Percentiles rank a stretch among this genome's conserved stretches.
Evolutionary conservation across 148 eudicot genomes (phyloP).

Genomic region (Mesembryanthemum crystallinum): DNA sequence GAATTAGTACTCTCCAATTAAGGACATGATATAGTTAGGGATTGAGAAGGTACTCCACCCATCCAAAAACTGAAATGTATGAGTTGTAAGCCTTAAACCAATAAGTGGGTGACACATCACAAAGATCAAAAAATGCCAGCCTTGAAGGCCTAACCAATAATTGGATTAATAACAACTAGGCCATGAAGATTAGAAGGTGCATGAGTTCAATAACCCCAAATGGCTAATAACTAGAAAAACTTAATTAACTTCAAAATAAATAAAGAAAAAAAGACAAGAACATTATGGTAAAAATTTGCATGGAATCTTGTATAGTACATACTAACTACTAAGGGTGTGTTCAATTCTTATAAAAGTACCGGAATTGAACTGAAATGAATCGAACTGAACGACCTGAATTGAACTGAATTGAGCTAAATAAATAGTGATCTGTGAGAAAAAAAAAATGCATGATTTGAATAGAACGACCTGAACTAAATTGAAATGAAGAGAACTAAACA

Average conservation of each 20-base stretch:
- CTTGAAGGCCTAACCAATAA: background rate
- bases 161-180: slow-evolving; percentile 13
- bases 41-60: slow-evolving; percentile 6
- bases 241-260: background rate
- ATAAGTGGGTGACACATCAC: slow-evolving; percentile 34
- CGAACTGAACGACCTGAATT: too few relatives aligned
- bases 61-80: slow-evolving; percentile 38
- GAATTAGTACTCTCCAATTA: slow-evolving; percentile 1
- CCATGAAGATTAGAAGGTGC: background rate
- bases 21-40: slow-evolving; percentile 4
- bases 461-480: too few relatives aligned
- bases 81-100: slow-evolving; percentile 35
- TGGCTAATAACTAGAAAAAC: slow-evolving; percentile 9
- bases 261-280: background rate
- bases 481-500: too few relatives aligned
- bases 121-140: slow-evolving; percentile 7
- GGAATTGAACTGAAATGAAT: too few relatives aligned
- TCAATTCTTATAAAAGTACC: too few relatives aligned
- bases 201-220: slow-evolving; percentile 1
- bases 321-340: too few relatives aligned
- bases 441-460: too few relatives aligned
- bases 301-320: background rate
- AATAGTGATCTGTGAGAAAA: too few relatives aligned
- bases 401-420: too few relatives aligned
- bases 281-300: too few relatives aligned